Conservation (phyloP, 75 land plant genomes). For the Larix kaempferi region DNA sequence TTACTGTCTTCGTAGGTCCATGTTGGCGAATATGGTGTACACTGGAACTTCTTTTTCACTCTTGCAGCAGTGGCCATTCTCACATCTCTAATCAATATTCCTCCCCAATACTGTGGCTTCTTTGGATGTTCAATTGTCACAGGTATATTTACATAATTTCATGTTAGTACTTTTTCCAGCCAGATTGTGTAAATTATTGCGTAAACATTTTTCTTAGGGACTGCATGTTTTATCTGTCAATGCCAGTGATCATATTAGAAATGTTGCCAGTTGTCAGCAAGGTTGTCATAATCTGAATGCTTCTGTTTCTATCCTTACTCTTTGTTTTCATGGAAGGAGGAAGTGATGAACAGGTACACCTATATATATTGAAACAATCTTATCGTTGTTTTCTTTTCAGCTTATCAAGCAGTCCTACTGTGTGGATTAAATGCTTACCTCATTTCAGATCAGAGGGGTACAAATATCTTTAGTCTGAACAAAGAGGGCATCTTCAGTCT, state of each 20-base stretch:
- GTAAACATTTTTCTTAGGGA: neutral
- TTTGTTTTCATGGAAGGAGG: neutral
- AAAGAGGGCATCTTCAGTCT: conserved; percentile 95
- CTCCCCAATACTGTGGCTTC: conserved; percentile 66
- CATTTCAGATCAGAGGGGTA: conserved; percentile 64
- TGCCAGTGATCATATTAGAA: neutral
- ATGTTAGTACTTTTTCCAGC: neutral
- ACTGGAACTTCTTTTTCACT: conserved; percentile 99
- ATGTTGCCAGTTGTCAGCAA: neutral
- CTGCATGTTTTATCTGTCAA: neutral
- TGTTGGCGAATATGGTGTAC: conserved; percentile 98
- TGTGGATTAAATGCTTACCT: conserved; percentile 70
- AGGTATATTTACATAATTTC: conserved; percentile 34
- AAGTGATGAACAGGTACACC: neutral
- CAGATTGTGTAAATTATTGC: neutral
- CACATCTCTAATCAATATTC: conserved; percentile 59
- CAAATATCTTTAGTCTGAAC: conserved; percentile 69
- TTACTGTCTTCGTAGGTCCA: conserved; percentile 63
- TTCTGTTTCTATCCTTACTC: neutral
- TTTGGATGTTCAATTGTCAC: conserved; percentile 58
- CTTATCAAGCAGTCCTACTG: conserved; percentile 59
- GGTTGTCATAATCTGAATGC: neutral
- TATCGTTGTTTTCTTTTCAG: conserved; percentile 29
- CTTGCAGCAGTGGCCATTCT: conserved; percentile 84
- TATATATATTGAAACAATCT: neutral